Base-by-base conservation (phyloP, 2,329 filamentous ascomycete species). In the Paraconiothyrium brasiliense region DNA sequence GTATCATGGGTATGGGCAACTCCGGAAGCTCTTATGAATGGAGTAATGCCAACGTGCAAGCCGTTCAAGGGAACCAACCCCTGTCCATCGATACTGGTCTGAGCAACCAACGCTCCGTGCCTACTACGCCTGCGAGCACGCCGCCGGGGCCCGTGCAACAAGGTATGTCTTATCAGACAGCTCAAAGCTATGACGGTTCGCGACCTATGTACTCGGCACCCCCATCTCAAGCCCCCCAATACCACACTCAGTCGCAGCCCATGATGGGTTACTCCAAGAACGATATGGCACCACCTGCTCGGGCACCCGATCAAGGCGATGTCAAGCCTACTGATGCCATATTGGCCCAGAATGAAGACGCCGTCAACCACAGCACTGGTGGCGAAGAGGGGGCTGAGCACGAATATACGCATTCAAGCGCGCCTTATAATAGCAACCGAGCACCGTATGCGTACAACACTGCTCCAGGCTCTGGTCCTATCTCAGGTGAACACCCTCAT, bases 61-160 rank as follows among this genome's bases (percentile, higher is more conserved):
- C 72, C 41, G 71, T 81, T 56, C 85, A 86, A 72, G 85, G 86
- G 64, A 90, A 84, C 69, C 92, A 92, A 80, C 86, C 91, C 54
- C 86, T 97, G 79, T 90, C 92, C 32, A 92, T 97, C 71, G 93
- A 97, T 71, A 93, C 91, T 30, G 86, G 88, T 62, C 82, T 95
- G 71, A 92, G 86, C 82, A 93, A 90, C 79, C 84, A 91, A 62
- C 90, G 92, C 71, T 96, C 92, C 65, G 92, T 97, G 85, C 93
- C 93, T 58, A 92, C 91, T 10, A 96, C 92, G n/a, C 93, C 93
- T 63, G 93, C 93, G 30, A 94, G 92, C 6, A 97, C 94, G 0
- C 94, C 94, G 13, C 94, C 94, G 0, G 93, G 92, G 27, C 87
- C 85, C 32, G 85, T 96, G 64, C 91, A 93, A 68, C 91, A 93